Evolutionary conservation across 106 monocot genomes (phyloP).

Genomic region (Agapanthus africanus): DNA sequence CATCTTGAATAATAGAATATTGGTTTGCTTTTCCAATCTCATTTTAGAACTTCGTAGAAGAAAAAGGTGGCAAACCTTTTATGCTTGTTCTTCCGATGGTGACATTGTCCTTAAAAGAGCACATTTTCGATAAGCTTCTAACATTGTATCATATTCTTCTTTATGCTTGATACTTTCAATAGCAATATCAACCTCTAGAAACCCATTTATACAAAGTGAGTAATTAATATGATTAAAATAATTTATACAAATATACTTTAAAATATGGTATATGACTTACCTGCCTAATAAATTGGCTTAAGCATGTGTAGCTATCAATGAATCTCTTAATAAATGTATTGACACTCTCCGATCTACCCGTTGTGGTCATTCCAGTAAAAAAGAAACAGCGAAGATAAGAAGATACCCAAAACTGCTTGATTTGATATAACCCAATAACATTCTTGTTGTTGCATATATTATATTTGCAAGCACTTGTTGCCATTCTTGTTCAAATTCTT

Average conservation of each 20-base stretch:
- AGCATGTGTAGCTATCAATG: not conserved
- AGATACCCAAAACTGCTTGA: not conserved
- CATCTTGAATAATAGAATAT: not conserved
- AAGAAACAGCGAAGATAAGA: not conserved
- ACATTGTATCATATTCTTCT: not conserved
- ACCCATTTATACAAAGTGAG: too few species aligned
- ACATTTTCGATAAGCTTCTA: not conserved
- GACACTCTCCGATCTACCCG: constrained; percentile 1
- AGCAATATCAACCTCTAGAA: not conserved
- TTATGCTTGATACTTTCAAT: not conserved
- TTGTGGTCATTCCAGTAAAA: constrained; percentile 1
- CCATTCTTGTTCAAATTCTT: constrained; percentile 7
- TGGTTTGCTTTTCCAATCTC: not conserved
- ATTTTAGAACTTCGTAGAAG: constrained; percentile 2
- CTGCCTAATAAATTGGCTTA: not conserved
- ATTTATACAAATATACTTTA: not conserved
- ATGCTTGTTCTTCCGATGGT: constrained; percentile 8
- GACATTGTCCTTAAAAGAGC: not conserved
- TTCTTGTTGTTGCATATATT: not conserved
- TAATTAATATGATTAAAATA: not conserved
- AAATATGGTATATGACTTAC: not conserved
- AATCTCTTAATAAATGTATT: not conserved
- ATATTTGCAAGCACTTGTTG: constrained; percentile 1
- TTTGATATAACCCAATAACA: constrained; percentile 1
- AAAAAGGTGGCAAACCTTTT: not conserved